These are phyloP conservation scores for Rhizopus microsporus DNA, from an alignment of 371 early-diverging fungal genomes.

Conservation along the genomic window DNA sequence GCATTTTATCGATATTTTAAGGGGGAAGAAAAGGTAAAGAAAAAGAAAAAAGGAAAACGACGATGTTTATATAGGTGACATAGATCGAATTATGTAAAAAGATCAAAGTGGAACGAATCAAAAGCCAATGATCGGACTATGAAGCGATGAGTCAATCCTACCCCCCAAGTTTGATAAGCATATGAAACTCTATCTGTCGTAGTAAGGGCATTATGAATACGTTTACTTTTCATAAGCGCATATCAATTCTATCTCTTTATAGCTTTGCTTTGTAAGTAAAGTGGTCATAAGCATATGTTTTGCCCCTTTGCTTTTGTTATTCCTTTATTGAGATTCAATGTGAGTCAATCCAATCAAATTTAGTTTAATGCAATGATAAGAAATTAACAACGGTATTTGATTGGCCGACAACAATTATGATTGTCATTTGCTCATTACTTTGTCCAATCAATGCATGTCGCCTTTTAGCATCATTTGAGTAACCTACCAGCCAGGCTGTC, in stretches of 20 bases:
- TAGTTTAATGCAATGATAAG: conserved; percentile 20
- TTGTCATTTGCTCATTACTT: conserved; percentile 21
- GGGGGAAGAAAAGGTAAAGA: conserved; percentile 6
- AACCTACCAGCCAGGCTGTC: not conserved
- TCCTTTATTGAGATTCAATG: conserved; percentile 21
- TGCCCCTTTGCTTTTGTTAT: not conserved
- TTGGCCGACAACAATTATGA: conserved; percentile 31
- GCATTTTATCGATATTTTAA: conserved; percentile 8
- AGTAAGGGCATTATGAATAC: too few species aligned
- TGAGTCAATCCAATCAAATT: conserved; percentile 28
- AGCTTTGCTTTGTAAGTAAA: not conserved
- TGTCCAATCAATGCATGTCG: conserved; percentile 13
- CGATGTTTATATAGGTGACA: conserved; percentile 7
- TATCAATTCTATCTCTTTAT: too few species aligned
- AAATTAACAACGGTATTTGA: conserved; percentile 4
- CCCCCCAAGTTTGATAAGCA: not conserved
- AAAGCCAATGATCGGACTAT: conserved; percentile 5
- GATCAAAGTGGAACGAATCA: conserved; percentile 15
- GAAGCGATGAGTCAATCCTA: not conserved
- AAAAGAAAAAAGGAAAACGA: conserved; percentile 9
- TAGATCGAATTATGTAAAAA: conserved; percentile 8
- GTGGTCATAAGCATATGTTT: not conserved
- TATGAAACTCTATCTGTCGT: not conserved
- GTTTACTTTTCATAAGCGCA: too few species aligned
- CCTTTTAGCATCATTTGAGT: not conserved